These are phyloP conservation scores for Pleurotus cornucopiae DNA, from an alignment of 768 basidiomycete genomes.

Conservation along the genomic window DNA sequence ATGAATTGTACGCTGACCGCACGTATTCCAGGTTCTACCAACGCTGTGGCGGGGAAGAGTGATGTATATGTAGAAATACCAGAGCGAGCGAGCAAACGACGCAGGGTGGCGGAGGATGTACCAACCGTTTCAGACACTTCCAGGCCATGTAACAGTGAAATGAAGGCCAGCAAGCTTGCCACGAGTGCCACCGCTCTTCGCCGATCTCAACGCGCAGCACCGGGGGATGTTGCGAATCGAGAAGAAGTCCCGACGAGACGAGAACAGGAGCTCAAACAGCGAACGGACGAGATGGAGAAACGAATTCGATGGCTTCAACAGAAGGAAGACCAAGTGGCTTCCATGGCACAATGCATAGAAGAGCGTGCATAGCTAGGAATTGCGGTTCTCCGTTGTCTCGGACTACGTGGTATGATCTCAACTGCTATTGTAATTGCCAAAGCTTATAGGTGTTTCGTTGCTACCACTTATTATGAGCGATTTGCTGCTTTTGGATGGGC, in stretches of 20 bases:
- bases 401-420: too few species aligned
- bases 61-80: slow-evolving; percentile 17
- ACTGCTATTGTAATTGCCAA: too few species aligned
- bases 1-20: neutral
- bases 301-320: slow-evolving; percentile 31
- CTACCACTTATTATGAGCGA: too few species aligned
- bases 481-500: too few species aligned
- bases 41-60: slow-evolving; percentile 10
- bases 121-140: neutral
- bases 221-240: slow-evolving; percentile 33
- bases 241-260: slow-evolving; percentile 29
- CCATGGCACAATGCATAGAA: slow-evolving; percentile 36
- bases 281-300: slow-evolving; percentile 33
- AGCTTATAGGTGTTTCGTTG: too few species aligned
- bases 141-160: neutral
- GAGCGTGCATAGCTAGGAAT: slow-evolving; percentile 23
- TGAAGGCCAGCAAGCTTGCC: slow-evolving; percentile 3
- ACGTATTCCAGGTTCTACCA: neutral
- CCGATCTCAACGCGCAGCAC: slow-evolving; percentile 36
- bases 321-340: slow-evolving; percentile 37
- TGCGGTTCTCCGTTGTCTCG: too few species aligned
- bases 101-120: slow-evolving; percentile 5
- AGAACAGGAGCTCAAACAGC: slow-evolving; percentile 36
- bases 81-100: slow-evolving; percentile 10
- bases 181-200: slow-evolving; percentile 24